A percentile compares a stretch with the other conserved stretches of the same genome.
These are phyloP conservation scores for Penstemon eatonii DNA, from an alignment of 257 asterid species.

Conservation along the genomic window DNA sequence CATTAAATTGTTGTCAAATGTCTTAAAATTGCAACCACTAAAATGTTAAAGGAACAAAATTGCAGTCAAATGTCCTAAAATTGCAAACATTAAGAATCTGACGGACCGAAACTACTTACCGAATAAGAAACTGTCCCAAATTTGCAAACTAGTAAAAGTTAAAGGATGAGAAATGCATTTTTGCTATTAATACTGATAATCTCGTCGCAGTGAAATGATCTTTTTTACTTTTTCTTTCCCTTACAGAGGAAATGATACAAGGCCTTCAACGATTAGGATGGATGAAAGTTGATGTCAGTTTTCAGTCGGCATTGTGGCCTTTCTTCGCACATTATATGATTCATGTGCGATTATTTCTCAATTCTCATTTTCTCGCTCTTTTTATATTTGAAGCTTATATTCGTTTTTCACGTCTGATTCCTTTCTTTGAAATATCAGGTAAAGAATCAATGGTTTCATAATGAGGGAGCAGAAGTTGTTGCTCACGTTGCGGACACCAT, in stretches of 20 bases:
- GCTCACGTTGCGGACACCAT: constrained; percentile 82
- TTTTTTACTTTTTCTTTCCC: not conserved
- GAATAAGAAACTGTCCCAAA: too few relatives aligned
- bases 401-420: not conserved
- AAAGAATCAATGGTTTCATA: constrained; percentile 75
- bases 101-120: too few relatives aligned
- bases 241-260: constrained; percentile 74
- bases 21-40: too few relatives aligned
- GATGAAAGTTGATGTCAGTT: constrained; percentile 86
- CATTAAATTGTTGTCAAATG: too few relatives aligned
- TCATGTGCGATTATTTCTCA: constrained; percentile 50
- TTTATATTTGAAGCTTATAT: not conserved
- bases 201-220: too few relatives aligned
- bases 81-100: too few relatives aligned
- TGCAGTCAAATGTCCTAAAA: too few relatives aligned
- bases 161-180: too few relatives aligned
- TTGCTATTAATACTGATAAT: too few relatives aligned
- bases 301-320: constrained; percentile 79
- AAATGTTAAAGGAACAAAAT: too few relatives aligned
- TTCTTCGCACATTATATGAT: constrained; percentile 87
- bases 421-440: constrained; percentile 47
- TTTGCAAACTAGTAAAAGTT: too few relatives aligned
- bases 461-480: constrained; percentile 84
- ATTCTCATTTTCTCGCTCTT: not conserved
- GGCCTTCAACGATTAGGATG: constrained; percentile 85